Evolutionary conservation across 768 basidiomycete species (phyloP).

Genomic region (Wakefieldia striispora): DNA sequence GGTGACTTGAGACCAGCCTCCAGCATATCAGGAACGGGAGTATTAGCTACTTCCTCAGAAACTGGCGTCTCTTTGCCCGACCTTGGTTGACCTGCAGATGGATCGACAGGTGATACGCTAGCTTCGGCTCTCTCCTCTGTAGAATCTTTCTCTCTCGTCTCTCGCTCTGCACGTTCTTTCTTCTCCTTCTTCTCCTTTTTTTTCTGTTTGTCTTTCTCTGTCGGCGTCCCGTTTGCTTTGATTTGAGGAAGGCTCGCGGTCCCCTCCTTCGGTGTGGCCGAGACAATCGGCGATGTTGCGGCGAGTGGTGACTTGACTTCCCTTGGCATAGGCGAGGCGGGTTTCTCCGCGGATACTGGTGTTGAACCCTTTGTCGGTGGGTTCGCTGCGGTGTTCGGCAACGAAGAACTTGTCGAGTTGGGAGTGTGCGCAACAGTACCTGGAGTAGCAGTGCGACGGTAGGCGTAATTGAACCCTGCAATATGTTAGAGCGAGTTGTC

Average conservation of each 20-base stretch:
- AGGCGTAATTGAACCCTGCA: conserved; percentile 93
- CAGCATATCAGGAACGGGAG: conserved; percentile 25
- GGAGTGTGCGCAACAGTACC: conserved; percentile 56
- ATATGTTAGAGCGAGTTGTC: conserved; percentile 5
- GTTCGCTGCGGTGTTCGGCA: conserved; percentile 40
- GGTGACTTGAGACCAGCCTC: conserved; percentile 50
- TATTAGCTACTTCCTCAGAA: conserved; percentile 24
- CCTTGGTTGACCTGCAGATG: conserved; percentile 23
- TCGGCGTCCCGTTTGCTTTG: conserved; percentile 33
- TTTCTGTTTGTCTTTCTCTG: conserved; percentile 56
- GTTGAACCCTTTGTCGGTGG: conserved; percentile 34
- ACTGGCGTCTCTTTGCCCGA: conserved; percentile 42
- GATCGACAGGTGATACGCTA: conserved; percentile 25
- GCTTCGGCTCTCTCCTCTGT: conserved; percentile 35
- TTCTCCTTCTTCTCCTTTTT: conserved; percentile 63
- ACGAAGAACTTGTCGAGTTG: conserved; percentile 50
- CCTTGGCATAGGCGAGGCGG: conserved; percentile 29
- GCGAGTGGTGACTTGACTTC: conserved; percentile 36
- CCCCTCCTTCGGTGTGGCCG: conserved; percentile 34
- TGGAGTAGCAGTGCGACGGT: conserved; percentile 68
- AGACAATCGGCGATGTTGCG: conserved; percentile 34
- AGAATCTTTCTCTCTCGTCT: conserved; percentile 37
- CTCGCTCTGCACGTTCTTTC: conserved; percentile 48
- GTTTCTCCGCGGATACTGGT: conserved; percentile 36
- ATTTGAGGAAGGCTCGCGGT: conserved; percentile 33